Conservation (phyloP, 164 flowering plant genomes). For the Chimonanthus praecox region DNA sequence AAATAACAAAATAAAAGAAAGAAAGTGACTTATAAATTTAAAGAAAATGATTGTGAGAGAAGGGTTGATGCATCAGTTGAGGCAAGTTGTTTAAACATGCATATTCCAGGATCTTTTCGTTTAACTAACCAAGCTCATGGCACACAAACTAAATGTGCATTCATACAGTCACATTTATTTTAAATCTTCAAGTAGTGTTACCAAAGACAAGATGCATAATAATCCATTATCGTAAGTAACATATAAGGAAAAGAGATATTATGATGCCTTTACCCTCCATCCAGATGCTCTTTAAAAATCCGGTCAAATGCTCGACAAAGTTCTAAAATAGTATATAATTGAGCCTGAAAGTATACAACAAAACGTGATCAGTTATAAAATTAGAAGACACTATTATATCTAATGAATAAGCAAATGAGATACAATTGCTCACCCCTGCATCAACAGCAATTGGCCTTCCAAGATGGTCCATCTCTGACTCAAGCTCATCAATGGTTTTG, state of each 20-base stretch:
- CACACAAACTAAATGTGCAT: too few species aligned
- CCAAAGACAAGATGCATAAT: not conserved
- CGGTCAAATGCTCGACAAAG: constrained; percentile 74
- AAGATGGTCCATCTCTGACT: constrained; percentile 70
- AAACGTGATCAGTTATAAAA: not conserved
- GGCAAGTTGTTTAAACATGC: too few species aligned
- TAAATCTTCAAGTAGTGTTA: not conserved
- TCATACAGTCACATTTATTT: not conserved
- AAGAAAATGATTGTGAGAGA: too few species aligned
- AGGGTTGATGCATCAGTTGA: too few species aligned
- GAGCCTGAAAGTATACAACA: constrained; percentile 45
- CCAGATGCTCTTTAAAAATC: constrained; percentile 85
- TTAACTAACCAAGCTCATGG: too few species aligned
- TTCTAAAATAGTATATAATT: constrained; percentile 69
- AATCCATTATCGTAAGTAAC: too few species aligned
- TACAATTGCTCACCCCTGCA: constrained; percentile 57
- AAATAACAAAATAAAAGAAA: too few species aligned
- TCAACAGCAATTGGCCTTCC: constrained; percentile 83
- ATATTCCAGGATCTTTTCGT: too few species aligned
- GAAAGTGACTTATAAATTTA: too few species aligned
- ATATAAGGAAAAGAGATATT: too few species aligned
- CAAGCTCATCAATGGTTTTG: constrained; percentile 72
- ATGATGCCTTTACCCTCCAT: constrained; percentile 55
- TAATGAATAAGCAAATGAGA: not conserved
- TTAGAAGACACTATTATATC: not conserved